Base-by-base conservation (phyloP, 164 flowering plant species). In the Magnolia officinalis region DNA sequence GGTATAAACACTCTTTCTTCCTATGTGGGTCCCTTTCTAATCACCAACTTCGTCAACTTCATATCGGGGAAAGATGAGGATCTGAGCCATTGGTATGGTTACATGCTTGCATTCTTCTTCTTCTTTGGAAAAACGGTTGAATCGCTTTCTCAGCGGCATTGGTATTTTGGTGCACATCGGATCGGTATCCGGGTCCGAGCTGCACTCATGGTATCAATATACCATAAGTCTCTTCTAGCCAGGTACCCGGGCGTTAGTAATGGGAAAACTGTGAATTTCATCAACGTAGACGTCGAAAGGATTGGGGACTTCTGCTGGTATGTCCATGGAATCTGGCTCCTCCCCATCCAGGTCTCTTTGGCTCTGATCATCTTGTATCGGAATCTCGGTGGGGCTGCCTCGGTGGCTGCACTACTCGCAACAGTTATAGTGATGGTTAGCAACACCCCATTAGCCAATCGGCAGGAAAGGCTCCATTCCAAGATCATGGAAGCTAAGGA, bases 401-500 rank as follows among this genome's bases (percentile, higher is more conserved):
- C 97, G 0, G 0, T 86, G 31, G 89, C 92, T 24, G 97, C 97
- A 23, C 82, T 92, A 5, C 65, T 82, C 8, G 74, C 93, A 26
- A 90, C 96, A 1, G 29, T 90, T 20, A 70, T 88, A 50, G 89
- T 92, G 70, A 88, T 92, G 93, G 82, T 89, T 52, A 84, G 87
- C 81, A 94, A 91, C 81, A 91, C 88, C 13, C 98, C 97, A 20
- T 74, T 94, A 21, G 97, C 94, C 50, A 88, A 81, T 2, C 81
- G 58, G 85, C 98, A 92, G 80, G 83, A 91, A 74, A 83, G 58
- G 29, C 81, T 88, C 9, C 94, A 90, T 51, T 84, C 89, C 4
- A 88, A 84, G 83, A 90, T 94, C 72, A 94, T 94, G 97, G 96
- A 90, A 74, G 89, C 97, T 1, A 87, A 84, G 79, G 98, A 94